phyloP scores from a whole-genome alignment of 176 grass and related monocot species.

The Thalia dealbata region DNA sequence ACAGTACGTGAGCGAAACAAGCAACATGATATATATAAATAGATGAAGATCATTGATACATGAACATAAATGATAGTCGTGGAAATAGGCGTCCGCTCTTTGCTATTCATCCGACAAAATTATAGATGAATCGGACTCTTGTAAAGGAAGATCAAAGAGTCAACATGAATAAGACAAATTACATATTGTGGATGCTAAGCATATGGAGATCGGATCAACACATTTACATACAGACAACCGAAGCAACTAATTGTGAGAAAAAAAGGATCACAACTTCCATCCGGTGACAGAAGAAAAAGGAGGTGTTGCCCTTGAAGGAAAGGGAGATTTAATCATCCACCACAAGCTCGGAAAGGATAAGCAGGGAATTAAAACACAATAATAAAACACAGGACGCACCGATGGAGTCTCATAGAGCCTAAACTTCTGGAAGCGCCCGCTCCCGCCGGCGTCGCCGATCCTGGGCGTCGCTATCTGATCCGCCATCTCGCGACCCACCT shows the following conservation, averaged over 20 bases:
- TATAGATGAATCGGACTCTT: no score
- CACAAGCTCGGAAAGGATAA: conserved; percentile 9
- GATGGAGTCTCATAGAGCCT: conserved; percentile 88
- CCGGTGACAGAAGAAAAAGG: neutral
- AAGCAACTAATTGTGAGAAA: neutral
- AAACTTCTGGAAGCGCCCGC: conserved; percentile 76
- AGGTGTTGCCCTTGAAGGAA: neutral
- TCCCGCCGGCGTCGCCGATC: neutral
- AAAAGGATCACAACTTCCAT: neutral
- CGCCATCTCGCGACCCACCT: neutral
- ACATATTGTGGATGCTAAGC: no score
- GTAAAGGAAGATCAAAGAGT: no score
- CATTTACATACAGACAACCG: no score
- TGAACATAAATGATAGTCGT: no score
- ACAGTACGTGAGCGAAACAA: neutral
- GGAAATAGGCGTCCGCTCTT: no score
- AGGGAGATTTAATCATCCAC: neutral
- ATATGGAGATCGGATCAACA: no score
- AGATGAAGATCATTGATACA: no score
- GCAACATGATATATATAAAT: conserved; percentile 5
- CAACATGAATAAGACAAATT: no score
- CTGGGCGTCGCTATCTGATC: neutral
- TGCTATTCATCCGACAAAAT: no score
- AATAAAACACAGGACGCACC: conserved; percentile 30
- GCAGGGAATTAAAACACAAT: neutral